phyloP scores from a whole-genome alignment of 108 stramenopile genomes.

The Nannochloropsis granulata region DNA sequence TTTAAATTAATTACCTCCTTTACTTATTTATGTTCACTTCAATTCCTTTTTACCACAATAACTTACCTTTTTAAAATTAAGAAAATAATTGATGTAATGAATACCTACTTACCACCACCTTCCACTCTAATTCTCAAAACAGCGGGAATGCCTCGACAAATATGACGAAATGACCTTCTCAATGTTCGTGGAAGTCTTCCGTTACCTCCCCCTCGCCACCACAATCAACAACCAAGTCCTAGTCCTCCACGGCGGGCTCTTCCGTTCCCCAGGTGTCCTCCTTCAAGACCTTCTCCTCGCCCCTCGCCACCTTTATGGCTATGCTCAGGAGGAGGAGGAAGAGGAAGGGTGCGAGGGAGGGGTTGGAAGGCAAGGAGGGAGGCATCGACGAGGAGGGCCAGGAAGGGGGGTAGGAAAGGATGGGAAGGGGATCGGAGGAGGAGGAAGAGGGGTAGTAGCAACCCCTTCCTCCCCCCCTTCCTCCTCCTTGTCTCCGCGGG shows the following conservation, averaged over 20 bases:
- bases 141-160: conserved; percentile 42
- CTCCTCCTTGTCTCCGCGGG: too few relatives aligned
- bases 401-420: too few relatives aligned
- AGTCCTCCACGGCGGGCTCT: conserved; percentile 5
- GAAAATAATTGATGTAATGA: too few relatives aligned
- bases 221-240: conserved; percentile 19
- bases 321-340: background rate
- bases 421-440: too few relatives aligned
- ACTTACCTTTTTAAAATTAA: too few relatives aligned
- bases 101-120: background rate
- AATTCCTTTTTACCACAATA: too few relatives aligned
- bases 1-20: background rate
- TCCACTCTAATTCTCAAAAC: conserved; percentile 30
- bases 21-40: too few relatives aligned
- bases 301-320: background rate
- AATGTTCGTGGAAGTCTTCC: conserved; percentile 45
- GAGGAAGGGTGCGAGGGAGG: background rate
- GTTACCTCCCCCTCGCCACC: conserved; percentile 34
- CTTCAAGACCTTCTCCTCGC: background rate
- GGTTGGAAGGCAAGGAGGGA: background rate
- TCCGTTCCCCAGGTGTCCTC: background rate
- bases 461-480: too few relatives aligned
- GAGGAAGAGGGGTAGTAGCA: too few relatives aligned
- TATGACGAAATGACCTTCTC: conserved; percentile 20
- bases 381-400: too few relatives aligned